These are phyloP conservation scores for Dillenia suffruticosa DNA, from an alignment of 164 flowering plant genomes.

Conservation along the genomic window DNA sequence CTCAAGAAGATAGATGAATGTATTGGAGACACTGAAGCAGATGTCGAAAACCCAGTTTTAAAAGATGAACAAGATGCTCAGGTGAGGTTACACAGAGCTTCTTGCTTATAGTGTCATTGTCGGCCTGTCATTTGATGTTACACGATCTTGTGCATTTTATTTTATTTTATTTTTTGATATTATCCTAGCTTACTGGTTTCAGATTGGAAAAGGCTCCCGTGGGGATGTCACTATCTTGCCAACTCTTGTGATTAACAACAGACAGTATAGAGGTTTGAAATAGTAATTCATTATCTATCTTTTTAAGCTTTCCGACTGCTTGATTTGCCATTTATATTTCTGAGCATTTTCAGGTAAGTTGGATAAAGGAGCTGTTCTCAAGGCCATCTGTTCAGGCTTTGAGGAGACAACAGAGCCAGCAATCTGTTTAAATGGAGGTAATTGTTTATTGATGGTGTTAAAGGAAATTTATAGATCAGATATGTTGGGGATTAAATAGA, in stretches of 20 bases:
- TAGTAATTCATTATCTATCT: neutral
- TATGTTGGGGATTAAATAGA: too few species aligned
- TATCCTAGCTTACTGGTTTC: constrained; percentile 10
- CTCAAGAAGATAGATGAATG: constrained; percentile 64
- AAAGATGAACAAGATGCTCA: constrained; percentile 85
- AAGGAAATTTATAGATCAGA: too few species aligned
- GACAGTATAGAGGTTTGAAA: constrained; percentile 83
- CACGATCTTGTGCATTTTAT: neutral
- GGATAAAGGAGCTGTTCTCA: constrained; percentile 89
- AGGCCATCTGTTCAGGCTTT: constrained; percentile 93
- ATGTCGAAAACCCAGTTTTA: constrained; percentile 74
- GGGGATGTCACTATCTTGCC: constrained; percentile 98
- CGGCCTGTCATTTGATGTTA: neutral
- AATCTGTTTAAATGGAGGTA: constrained; percentile 77
- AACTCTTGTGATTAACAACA: constrained; percentile 83
- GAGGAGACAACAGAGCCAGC: constrained; percentile 93
- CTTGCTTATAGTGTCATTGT: neutral
- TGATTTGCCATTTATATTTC: neutral
- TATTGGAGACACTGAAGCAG: constrained; percentile 78
- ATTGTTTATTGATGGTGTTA: neutral
- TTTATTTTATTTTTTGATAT: neutral
- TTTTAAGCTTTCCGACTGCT: neutral
- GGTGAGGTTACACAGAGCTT: constrained; percentile 28
- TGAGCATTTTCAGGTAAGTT: constrained; percentile 62
- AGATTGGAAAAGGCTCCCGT: constrained; percentile 88